phyloP scores from a whole-genome alignment of 2,329 filamentous ascomycete genomes.

The Penicillium brevicompactum region DNA sequence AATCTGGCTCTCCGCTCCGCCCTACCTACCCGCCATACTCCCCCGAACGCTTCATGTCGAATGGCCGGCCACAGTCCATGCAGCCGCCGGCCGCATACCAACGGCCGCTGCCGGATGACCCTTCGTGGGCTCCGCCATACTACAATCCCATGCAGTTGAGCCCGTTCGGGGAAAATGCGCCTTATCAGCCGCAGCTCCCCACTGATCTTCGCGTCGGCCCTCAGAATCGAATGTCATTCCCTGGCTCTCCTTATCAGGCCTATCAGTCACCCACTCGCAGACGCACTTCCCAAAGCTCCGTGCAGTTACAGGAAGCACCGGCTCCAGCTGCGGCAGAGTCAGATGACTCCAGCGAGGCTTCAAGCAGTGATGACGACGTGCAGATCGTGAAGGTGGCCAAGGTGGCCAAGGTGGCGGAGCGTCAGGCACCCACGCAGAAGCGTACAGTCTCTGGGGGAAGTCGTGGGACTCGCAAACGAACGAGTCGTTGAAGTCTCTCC shows the following conservation, averaged over 20 bases:
- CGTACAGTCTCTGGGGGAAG: constrained; percentile 20
- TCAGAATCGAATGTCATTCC: constrained; percentile 24
- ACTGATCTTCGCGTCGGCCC: constrained; percentile 35
- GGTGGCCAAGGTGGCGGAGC: constrained; percentile 26
- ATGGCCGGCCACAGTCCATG: constrained; percentile 39
- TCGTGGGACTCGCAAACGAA: constrained; percentile 28
- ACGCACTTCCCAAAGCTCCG: constrained; percentile 16
- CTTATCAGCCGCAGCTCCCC: constrained; percentile 33
- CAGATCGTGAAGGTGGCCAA: constrained; percentile 27
- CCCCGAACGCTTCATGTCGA: constrained; percentile 38
- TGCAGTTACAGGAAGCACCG: constrained; percentile 7
- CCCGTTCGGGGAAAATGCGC: constrained; percentile 33
- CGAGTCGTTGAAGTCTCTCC: constrained; percentile 21
- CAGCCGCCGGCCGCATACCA: constrained; percentile 35
- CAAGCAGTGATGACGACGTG: constrained; percentile 35
- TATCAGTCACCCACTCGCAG: constrained; percentile 21
- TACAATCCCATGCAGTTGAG: constrained; percentile 26
- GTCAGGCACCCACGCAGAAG: constrained; percentile 23
- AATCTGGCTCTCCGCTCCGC: constrained; percentile 39
- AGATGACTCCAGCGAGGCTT: constrained; percentile 20
- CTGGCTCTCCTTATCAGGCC: constrained; percentile 24
- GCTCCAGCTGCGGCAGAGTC: constrained; percentile 7
- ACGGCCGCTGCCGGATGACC: constrained; percentile 53
- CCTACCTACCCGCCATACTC: constrained; percentile 33
- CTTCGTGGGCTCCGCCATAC: constrained; percentile 46